Evolutionary conservation across 2,329 filamentous ascomycete species (phyloP), one percentile per base, ranked within the genome.

Genomic region (Didymella lethalis): DNA sequence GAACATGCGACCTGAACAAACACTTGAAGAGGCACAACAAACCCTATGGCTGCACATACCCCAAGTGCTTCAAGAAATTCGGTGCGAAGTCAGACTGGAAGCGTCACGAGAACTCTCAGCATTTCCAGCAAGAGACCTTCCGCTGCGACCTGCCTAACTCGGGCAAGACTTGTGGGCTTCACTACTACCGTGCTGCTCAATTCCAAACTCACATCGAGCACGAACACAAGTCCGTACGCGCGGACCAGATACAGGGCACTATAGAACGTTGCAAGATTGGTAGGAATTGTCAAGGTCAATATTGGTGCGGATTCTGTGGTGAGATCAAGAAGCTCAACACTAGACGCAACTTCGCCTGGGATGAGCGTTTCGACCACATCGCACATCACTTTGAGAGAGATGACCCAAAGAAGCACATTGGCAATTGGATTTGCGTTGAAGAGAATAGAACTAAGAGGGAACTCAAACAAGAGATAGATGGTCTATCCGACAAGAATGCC

Each of bases 31-130:
- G 93, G 1, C 93, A 97, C 74, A 83, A 86, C 7, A 88, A 87
- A 64, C 93, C 92, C 0, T 97, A 94, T 63, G 88, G 88, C 12
- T 97, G 93, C 75, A 96, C 92, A 0, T 90, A 88, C 63, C 77
- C 81, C 8, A 77, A 79, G 29, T 97, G 93, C 70, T 75, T 78
- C 48, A 93, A 92, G 70, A 81, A 74, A 0, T 97, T 97, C 66
- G 93, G 93, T n/a, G 93, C 90, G 75, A 96, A 97, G 73, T 93
- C 92, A 59, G 93, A 97, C 76, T 97, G 88, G 93, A 96, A 96
- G 73, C 87, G 93, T 1, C 93, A 97, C 70, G 94, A 97, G 71
- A 90, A 87, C 64, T 87, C 85, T 16, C 90, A 94, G 69, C 93
- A 97, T 73, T 87, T 85, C 61, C 86, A 90, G 58, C 75, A 85